Conservation (phyloP, 2,329 filamentous ascomycete species). For the Akanthomyces dipterigenus region DNA sequence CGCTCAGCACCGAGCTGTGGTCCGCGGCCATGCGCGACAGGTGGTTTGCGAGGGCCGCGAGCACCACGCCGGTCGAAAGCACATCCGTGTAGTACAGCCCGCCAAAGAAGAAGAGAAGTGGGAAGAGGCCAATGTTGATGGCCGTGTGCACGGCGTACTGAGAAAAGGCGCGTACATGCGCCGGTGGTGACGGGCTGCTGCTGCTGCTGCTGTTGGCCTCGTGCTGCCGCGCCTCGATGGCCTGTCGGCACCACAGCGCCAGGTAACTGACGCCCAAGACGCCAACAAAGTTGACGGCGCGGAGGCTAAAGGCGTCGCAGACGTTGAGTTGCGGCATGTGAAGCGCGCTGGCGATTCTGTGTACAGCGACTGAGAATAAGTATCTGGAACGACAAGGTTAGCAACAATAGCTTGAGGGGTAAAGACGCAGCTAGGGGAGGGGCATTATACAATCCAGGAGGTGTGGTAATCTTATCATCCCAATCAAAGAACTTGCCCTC, state of each 20-base stretch:
- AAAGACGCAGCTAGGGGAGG: slow-evolving; percentile 14
- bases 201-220: slow-evolving; percentile 14
- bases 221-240: slow-evolving; percentile 39
- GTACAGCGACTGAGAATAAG: slow-evolving; percentile 29
- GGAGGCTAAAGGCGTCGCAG: slow-evolving; percentile 32
- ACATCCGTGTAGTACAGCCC: slow-evolving; percentile 94
- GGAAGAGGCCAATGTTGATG: slow-evolving; percentile 78
- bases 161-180: slow-evolving; percentile 23
- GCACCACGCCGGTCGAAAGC: slow-evolving; percentile 67
- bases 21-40: slow-evolving; percentile 35
- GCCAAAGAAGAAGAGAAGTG: slow-evolving; percentile 92
- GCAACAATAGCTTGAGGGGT: not conserved
- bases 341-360: not conserved
- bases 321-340: not conserved
- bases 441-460: slow-evolving; percentile 71
- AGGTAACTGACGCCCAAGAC: slow-evolving; percentile 35
- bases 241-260: slow-evolving; percentile 44
- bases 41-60: slow-evolving; percentile 59
- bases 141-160: slow-evolving; percentile 52
- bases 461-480: slow-evolving; percentile 97
- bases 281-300: slow-evolving; percentile 40
- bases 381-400: slow-evolving; percentile 30
- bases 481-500: slow-evolving; percentile 65
- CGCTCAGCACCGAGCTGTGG: slow-evolving; percentile 28
- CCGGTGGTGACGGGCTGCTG: slow-evolving; percentile 7